Evolutionary conservation across 2,329 filamentous ascomycete species (phyloP).

Genomic region (Diaporthe sp.): DNA sequence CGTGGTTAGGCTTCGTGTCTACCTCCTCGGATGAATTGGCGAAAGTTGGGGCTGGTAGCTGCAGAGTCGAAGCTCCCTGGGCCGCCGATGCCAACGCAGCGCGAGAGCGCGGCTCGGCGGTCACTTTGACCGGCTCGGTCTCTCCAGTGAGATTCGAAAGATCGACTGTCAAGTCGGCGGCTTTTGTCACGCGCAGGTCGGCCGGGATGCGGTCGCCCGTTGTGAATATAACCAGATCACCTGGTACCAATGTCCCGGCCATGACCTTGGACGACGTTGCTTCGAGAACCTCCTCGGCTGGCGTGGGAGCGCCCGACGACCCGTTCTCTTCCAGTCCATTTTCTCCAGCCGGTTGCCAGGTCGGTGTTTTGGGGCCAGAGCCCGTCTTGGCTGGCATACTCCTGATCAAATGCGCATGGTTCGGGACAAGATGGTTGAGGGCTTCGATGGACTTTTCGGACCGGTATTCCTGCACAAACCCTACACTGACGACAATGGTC

Average conservation of each 20-base stretch:
- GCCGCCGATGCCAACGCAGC: conserved; percentile 46
- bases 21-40: conserved; percentile 55
- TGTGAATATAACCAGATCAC: conserved; percentile 93
- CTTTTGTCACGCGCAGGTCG: conserved; percentile 93
- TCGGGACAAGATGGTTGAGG: conserved; percentile 91
- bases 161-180: conserved; percentile 92
- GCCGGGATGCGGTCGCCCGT: conserved; percentile 97
- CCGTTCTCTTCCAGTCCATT: conserved; percentile 56
- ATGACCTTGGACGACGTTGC: conserved; percentile 86
- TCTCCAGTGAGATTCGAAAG: conserved; percentile 97
- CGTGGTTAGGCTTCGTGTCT: conserved; percentile 63
- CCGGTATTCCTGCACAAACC: conserved; percentile 96
- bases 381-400: conserved; percentile 56
- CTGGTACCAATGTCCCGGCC: conserved; percentile 88
- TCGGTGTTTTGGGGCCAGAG: conserved; percentile 53
- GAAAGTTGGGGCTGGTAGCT: conserved; percentile 53
- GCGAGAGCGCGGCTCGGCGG: conserved; percentile 69
- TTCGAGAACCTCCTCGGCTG: conserved; percentile 75
- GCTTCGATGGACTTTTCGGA: conserved; percentile 98
- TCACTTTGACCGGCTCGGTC: conserved; percentile 91
- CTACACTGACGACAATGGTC: conserved; percentile 95
- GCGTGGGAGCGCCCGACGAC: conserved; percentile 67
- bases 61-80: conserved; percentile 46
- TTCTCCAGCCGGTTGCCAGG: conserved; percentile 61
- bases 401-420: conserved; percentile 95